These are phyloP conservation scores for Rhexocercosporidium sp. DNA, from an alignment of 2,329 filamentous ascomycete genomes.

Conservation along the genomic window DNA sequence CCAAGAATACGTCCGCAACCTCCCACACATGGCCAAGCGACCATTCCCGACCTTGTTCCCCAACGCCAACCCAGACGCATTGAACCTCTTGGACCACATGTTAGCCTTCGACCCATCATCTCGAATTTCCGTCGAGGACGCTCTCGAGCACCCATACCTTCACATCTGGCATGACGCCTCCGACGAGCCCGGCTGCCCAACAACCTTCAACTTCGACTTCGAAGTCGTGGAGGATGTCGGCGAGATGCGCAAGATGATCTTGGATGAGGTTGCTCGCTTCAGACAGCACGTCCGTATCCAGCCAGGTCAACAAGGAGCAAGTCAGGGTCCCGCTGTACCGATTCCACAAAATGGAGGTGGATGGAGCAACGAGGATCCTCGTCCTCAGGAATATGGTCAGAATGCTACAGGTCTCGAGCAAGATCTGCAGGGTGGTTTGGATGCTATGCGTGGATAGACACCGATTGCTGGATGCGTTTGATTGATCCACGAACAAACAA, in stretches of 20 bases:
- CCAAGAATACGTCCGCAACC: conserved; percentile 97
- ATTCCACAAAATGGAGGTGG: conserved; percentile 41
- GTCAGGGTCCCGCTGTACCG: conserved; percentile 39
- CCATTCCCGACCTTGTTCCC: conserved; percentile 88
- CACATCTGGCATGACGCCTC: conserved; percentile 96
- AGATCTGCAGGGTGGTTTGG: conserved; percentile 44
- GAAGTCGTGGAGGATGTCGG: conserved; percentile 94
- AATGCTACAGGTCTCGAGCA: conserved; percentile 42
- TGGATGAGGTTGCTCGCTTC: conserved; percentile 92
- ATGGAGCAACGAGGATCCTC: conserved; percentile 43
- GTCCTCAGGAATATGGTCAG: conserved; percentile 44
- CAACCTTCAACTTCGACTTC: conserved; percentile 97
- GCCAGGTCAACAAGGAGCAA: conserved; percentile 38
- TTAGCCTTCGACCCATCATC: conserved; percentile 94
- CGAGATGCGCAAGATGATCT: conserved; percentile 96
- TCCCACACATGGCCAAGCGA: conserved; percentile 94
- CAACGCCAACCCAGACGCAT: conserved; percentile 91
- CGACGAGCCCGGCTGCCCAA: conserved; percentile 92
- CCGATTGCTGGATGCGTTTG: neutral
- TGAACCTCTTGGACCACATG: conserved; percentile 96
- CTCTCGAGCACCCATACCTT: conserved; percentile 94
- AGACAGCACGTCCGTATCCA: conserved; percentile 55
- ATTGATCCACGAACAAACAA: conserved; percentile 5
- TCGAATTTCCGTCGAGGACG: conserved; percentile 92
- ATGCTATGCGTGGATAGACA: conserved; percentile 33